Evolutionary conservation across 768 basidiomycete species (phyloP), one percentile per base, ranked within the genome.

Genomic region (Phylloporus sp.): DNA sequence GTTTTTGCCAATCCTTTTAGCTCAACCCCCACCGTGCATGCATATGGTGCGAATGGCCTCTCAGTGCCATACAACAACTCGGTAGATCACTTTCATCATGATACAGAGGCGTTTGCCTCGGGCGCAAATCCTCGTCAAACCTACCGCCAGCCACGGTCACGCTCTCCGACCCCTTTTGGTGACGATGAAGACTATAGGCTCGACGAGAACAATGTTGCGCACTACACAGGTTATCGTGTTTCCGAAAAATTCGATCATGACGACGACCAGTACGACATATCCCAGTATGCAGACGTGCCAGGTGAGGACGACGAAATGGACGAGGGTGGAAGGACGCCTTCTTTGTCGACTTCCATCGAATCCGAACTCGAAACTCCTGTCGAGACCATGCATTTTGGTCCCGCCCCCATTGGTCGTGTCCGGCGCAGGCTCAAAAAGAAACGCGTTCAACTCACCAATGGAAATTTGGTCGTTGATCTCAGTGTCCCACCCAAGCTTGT

Each of bases 381-480:
- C 1, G 81, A 81, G 54, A 89, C 85, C 10, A 79, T 78, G 36
- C 90, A 94, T 65, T 95, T 90, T 66, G 92, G 92, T 5, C 90
- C 91, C 14, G 87, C 89, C 2, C 92, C 92, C 7, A 67, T 77
- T 22, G 88, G 91, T 31, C 80, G 90, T n/a, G 73, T 85, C 23
- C 67, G 81, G 28, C 77, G 92, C 41, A 74, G 92, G 48, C 80
- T 86, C 41, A 79, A 78, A 68, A 92, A 82, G 70, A 89, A 90
- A 62, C 79, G 84, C 17, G 86, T 96, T 15, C 82, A 82, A 52
- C 71, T 91, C 46, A 91, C 86, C 35, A 83, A 88, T 59, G 94
- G 94, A 8, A 90, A 96, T 63, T 75, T 95, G 35, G 90, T 95
- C 14, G 72, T 93, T 14, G 84, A 93, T 54, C 71, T 93, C 46